A percentile compares a stretch with the other conserved stretches of the same genome.
Evolutionary conservation across 2,329 filamentous ascomycete species (phyloP).

Genomic region (Nemania abortiva): DNA sequence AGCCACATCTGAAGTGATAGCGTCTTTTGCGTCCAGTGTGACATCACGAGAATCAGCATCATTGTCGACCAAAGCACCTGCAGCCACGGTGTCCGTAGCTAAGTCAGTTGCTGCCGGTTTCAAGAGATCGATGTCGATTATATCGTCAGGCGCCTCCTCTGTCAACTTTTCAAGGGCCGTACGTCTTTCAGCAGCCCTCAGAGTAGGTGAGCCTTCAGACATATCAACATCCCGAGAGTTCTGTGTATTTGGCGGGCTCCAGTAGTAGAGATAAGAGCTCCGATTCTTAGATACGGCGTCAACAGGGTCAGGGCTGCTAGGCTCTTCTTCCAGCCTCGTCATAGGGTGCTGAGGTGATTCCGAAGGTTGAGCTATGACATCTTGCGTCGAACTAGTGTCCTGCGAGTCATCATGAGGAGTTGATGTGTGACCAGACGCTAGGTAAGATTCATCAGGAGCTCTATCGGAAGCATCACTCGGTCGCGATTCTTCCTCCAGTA

Average conservation of each 20-base stretch:
- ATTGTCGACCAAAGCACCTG: slow-evolving; percentile 7
- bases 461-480: slow-evolving; percentile 53
- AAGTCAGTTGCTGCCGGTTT: slow-evolving; percentile 12
- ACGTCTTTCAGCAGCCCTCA: slow-evolving; percentile 27
- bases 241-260: slow-evolving; percentile 54
- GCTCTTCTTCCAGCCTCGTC: slow-evolving; percentile 34
- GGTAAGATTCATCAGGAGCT: slow-evolving; percentile 10
- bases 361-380: not conserved
- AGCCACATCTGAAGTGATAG: slow-evolving; percentile 17
- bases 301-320: slow-evolving; percentile 51
- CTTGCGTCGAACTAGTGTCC: slow-evolving; percentile 11
- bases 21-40: slow-evolving; percentile 6
- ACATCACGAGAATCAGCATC: slow-evolving; percentile 3
- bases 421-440: slow-evolving; percentile 6
- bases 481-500: slow-evolving; percentile 58
- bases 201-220: slow-evolving; percentile 35
- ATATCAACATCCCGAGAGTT: slow-evolving; percentile 37
- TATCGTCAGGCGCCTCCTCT: slow-evolving; percentile 21
- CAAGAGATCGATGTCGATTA: slow-evolving; percentile 3
- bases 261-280: slow-evolving; percentile 58
- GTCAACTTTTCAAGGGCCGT: slow-evolving; percentile 21
- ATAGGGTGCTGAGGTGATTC: slow-evolving; percentile 36
- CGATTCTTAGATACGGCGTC: slow-evolving; percentile 58
- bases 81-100: slow-evolving; percentile 25
- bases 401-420: slow-evolving; percentile 6